phyloP scores from a whole-genome alignment of 805 yeast genomes.

The Naumovozyma castellii region DNA sequence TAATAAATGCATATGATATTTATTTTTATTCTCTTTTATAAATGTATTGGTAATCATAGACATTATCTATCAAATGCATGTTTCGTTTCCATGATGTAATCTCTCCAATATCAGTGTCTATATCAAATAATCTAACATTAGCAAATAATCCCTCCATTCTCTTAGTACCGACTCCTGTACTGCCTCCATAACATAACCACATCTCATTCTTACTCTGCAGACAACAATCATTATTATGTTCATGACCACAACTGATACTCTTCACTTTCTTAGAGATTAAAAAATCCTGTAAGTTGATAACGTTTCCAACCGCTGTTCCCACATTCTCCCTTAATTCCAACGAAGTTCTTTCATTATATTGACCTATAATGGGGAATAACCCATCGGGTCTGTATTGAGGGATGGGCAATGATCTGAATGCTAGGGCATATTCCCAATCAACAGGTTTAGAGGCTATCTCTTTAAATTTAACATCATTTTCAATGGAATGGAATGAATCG shows the following conservation, averaged over 20 bases:
- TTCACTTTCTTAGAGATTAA: constrained; percentile 40
- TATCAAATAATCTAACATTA: constrained; percentile 44
- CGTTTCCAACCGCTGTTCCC: not conserved
- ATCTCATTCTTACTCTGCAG: constrained; percentile 32
- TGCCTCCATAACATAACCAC: constrained; percentile 65
- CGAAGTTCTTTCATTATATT: constrained; percentile 32
- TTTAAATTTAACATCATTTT: not conserved
- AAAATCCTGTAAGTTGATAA: constrained; percentile 12
- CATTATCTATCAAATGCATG: constrained; percentile 35
- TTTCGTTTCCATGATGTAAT: constrained; percentile 55
- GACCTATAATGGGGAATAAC: constrained; percentile 33
- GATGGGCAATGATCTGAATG: constrained; percentile 59
- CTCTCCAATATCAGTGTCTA: constrained; percentile 34
- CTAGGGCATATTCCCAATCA: constrained; percentile 32
- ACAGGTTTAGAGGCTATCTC: constrained; percentile 8
- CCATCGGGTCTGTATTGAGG: constrained; percentile 43
- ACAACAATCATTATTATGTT: constrained; percentile 62
- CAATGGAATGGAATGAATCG: constrained; percentile 7
- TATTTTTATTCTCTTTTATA: constrained; percentile 2
- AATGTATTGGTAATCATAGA: constrained; percentile 38
- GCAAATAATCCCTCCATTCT: constrained; percentile 42
- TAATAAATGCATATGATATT: too few species aligned
- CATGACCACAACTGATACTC: constrained; percentile 57
- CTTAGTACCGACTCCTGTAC: constrained; percentile 56
- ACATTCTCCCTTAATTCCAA: constrained; percentile 23